Evolutionary conservation across 2,329 filamentous ascomycete genomes (phyloP), one percentile per base, ranked within the genome.

Genomic region (Penicillium hesseltinei): DNA sequence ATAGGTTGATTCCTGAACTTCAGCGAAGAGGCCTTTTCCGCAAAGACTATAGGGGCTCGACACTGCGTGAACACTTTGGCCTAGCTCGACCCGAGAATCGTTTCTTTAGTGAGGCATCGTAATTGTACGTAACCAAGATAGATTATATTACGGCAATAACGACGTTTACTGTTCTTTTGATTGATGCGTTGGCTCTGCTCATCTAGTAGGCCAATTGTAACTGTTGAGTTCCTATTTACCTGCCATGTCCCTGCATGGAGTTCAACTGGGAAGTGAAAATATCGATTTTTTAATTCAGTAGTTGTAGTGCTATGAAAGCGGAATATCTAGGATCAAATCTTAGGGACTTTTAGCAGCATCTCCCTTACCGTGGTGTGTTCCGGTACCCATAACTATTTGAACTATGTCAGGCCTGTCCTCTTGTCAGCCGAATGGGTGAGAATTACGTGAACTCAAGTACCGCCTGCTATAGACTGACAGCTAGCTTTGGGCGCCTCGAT

Each of bases 381-480:
- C 7, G 7, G 7, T 42, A 7, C n/a, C 93, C 93, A 97, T 61
- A 94, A 96, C 2, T 87, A 81, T 46, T 83, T 78, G 59, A 96
- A 89, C 0, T 66, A 60, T 19, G 63, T 43, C 27, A 74, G n/a
- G 59, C 45, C 45, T 61, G 27, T 23, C 21, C 38, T 4, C 17
- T 33, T 31, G 31, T 55, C 60, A 61, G 55, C 69, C 33, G 75
- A 51, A 5, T 69, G 54, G 54, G 3, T 4, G 79, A 79, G 44
- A 84, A 85, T 57, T 91, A 82, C 19, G 84, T 85, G 51, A 88
- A 78, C 68, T 97, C 92, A 0, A 97, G 74, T 1, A 89, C 66
- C 6, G 86, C 89, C 75, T 97, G 93, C 92, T 92, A 97, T 6
- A 88, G 81, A 11, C 88, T 90, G 3, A 90, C 78, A 1, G 91